Evolutionary conservation across 305 asterid genomes (phyloP).

Genomic region (Fraxinus angustifolia): DNA sequence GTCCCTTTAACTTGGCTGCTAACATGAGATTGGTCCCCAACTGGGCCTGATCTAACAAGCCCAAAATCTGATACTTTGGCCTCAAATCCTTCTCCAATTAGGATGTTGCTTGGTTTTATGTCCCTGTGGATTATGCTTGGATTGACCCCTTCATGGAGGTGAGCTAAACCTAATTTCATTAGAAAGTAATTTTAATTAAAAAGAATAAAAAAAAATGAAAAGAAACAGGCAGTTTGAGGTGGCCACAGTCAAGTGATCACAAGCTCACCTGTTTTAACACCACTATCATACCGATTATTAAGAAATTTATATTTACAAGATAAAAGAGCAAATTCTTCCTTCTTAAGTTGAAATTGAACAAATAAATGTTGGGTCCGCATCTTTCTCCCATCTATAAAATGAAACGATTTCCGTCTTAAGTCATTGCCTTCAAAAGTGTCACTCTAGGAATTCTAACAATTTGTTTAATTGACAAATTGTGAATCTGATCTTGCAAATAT

Average conservation of each 20-base stretch:
- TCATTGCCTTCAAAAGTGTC: not conserved
- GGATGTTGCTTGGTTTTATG: slow-evolving; percentile 69
- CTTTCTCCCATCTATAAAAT: not conserved
- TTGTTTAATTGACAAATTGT: not conserved
- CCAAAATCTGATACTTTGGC: slow-evolving; percentile 81
- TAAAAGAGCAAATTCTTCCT: not conserved
- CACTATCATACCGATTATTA: not conserved
- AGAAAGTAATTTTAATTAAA: not conserved
- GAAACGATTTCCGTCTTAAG: too few species aligned
- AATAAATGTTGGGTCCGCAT: not conserved
- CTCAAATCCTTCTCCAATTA: slow-evolving; percentile 61
- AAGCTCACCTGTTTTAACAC: not conserved
- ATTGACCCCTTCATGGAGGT: slow-evolving; percentile 54
- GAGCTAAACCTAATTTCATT: slow-evolving; percentile 55
- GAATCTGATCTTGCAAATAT: not conserved
- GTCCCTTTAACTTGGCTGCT: slow-evolving; percentile 72
- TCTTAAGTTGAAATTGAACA: not conserved
- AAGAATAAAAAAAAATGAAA: not conserved
- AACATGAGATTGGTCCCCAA: slow-evolving; percentile 64
- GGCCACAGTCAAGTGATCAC: not conserved
- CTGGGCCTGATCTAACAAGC: slow-evolving; percentile 59
- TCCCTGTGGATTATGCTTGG: slow-evolving; percentile 81
- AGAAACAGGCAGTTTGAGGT: not conserved
- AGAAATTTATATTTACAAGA: not conserved
- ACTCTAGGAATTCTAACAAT: not conserved